Evolutionary conservation across 495 filamentous ascomycete genomes (phyloP), one percentile per base, ranked within the genome.

Genomic region (Lophiotrema nucula): DNA sequence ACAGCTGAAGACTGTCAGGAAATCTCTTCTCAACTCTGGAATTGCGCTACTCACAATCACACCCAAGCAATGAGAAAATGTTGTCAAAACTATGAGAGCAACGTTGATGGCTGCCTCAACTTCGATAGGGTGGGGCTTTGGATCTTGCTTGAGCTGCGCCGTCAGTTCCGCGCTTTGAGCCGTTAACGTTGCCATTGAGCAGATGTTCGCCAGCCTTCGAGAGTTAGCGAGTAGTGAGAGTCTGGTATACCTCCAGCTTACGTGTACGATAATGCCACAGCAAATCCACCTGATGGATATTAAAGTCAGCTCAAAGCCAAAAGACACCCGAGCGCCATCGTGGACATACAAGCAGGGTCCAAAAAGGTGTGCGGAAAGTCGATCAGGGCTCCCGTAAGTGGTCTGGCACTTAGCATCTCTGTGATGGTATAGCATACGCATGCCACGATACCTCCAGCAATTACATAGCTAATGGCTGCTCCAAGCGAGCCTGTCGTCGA

Each of bases 121-220:
- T 1, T 41, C 48, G 1, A 12, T 24, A 15, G 5, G 12, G 23
- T 47, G 26, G 24, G 13, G 15, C 18, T 26, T 13, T 4, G 47
- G 47, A 10, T 44, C 13, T 15, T 46, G 22, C 21, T 38, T 53
- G 18, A 60, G 22, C 4, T 46, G 22, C 0, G 56, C 56, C 21
- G 49, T 53, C 27, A 60, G 26, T 37, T 60, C 47, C 0, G 56
- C 41, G 5, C 47, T 46, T 37, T 60, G 56, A 6, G 47, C 56
- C 8, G 56, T 60, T 15, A 60, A 41, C 10, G 56, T 60, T n/a
- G 56, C 56, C 48, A 60, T 60, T 2, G 56, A 60, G 22, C 27
- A 45, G 10, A 53, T 53, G 39, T 60, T 60, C 11, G 56, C 56
- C 5, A 60, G 23, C 13, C 56, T 60, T n/a, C n/a, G 11, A 39